Evolutionary conservation across 1,284 basidiomycete species (phyloP), one percentile per base, ranked within the genome.

Genomic region (Boletellus deceptivus): DNA sequence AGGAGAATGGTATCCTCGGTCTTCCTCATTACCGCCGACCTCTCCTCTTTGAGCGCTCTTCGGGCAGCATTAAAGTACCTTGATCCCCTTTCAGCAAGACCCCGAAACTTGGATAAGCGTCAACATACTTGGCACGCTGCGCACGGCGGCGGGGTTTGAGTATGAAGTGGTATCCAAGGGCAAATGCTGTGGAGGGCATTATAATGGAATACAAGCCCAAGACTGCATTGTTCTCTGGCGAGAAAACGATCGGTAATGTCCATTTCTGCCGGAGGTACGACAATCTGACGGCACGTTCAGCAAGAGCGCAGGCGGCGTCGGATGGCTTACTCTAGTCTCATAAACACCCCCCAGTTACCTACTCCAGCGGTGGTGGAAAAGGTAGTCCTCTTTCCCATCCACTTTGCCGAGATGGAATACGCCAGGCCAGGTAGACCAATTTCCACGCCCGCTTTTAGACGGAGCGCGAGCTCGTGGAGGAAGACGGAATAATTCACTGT

Each of bases 1-100:
- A 80, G 69, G 45, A 63, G 61, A 45, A 57, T 60, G 5, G 70
- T 85, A 43, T 84, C 81, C 40, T 78, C 71, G 11, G 82, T 82
- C 57, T 84, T 80, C 46, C 74, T 70, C 50, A 75, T 70, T 58
- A 81, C 72, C 61, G 82, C 78, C n/a, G 73, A 71, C 48, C 83
- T 79, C 55, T 78, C 75, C 48, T 87, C 85, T 48, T 73, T 73
- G 55, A 86, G 74, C 44, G 79, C 77, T 42, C 65, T 71, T 42
- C 72, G 70, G 29, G 72, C 74, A 31, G 74, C 68, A 38, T 81
- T 74, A 59, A 89, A 75, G 69, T 75, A 76, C 74, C 76, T 70
- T 67, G 54, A 64, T 53, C 49, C 72, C 60, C 55, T 70, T 68
- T 65, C 66, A 62, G 61, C 39, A 59, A 50, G 35, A 41, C 51